These are phyloP conservation scores for Orbilia javanica DNA, from an alignment of 2,329 filamentous ascomycete species.

Conservation along the genomic window DNA sequence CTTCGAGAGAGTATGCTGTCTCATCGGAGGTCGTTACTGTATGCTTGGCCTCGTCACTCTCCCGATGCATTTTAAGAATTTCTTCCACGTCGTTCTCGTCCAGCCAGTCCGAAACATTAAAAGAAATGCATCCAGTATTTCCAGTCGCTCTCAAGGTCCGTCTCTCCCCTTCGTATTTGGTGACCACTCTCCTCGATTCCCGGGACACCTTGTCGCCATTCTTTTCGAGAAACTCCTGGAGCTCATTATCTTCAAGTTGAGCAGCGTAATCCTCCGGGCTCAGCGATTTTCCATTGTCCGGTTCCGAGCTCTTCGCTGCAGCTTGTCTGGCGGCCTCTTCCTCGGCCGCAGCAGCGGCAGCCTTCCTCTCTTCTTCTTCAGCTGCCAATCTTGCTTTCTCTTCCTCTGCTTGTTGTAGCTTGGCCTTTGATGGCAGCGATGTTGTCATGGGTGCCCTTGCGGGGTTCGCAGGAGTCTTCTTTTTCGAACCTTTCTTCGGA, in stretches of 20 bases:
- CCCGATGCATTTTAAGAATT: constrained; percentile 32
- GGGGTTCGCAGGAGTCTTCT: constrained; percentile 87
- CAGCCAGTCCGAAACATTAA: constrained; percentile 47
- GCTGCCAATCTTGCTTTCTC: constrained; percentile 45
- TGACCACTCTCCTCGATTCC: constrained; percentile 81
- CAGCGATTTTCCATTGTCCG: constrained; percentile 65
- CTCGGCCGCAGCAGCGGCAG: constrained; percentile 59
- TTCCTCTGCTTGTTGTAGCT: constrained; percentile 64
- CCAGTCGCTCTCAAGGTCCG: constrained; percentile 65
- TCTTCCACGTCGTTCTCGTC: constrained; percentile 56
- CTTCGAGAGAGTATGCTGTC: constrained; percentile 68
- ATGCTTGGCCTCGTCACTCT: neutral
- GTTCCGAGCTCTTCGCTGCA: neutral
- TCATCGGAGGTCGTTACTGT: constrained; percentile 68
- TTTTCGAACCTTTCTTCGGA: constrained; percentile 78
- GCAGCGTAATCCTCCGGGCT: constrained; percentile 90
- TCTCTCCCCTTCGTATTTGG: constrained; percentile 82
- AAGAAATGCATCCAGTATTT: constrained; percentile 39
- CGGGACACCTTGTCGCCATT: constrained; percentile 81
- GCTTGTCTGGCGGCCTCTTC: constrained; percentile 24
- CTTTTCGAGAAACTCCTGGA: constrained; percentile 89
- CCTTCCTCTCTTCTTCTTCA: constrained; percentile 59
- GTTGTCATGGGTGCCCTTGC: constrained; percentile 94
- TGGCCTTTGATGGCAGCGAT: constrained; percentile 85
- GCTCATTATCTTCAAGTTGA: constrained; percentile 88